These are phyloP conservation scores for Penicillium lividum DNA, from an alignment of 495 filamentous ascomycete genomes.

Conservation along the genomic window DNA sequence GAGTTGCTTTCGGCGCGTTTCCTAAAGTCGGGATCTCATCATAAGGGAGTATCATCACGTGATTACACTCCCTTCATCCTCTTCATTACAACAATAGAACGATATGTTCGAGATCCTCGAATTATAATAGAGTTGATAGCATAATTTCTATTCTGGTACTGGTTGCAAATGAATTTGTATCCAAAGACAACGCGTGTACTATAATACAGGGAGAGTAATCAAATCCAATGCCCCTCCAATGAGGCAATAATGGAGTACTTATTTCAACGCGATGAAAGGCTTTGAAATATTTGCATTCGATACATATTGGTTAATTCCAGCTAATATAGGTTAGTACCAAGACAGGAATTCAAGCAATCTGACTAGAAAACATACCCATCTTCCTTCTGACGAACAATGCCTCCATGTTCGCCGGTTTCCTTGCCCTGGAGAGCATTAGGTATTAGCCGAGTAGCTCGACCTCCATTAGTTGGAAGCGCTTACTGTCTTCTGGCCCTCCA, in stretches of 20 bases:
- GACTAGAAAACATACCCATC: slow-evolving; percentile 60
- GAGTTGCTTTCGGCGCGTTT: slow-evolving; percentile 2
- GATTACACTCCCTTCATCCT: background rate
- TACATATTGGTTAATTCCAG: slow-evolving; percentile 45
- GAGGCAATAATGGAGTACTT: slow-evolving; percentile 3
- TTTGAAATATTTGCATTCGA: slow-evolving; percentile 6
- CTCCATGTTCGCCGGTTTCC: slow-evolving; percentile 67
- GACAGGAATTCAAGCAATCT: background rate
- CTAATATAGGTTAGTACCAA: slow-evolving; percentile 27
- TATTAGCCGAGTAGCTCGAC: slow-evolving; percentile 1
- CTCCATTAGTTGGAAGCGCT: slow-evolving; percentile 13
- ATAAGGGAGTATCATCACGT: slow-evolving; percentile 16
- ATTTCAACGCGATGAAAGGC: slow-evolving; percentile 15
- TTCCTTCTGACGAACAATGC: slow-evolving; percentile 78
- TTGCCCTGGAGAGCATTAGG: slow-evolving; percentile 58
- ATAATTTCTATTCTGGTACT: slow-evolving; percentile 6
- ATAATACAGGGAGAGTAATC: slow-evolving; percentile 30
- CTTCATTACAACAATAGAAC: background rate
- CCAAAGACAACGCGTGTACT: slow-evolving; percentile 18
- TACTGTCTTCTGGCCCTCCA: slow-evolving; percentile 78
- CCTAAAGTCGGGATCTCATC: background rate
- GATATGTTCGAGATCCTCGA: background rate
- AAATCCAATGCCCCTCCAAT: background rate
- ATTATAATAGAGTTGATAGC: slow-evolving; percentile 3
- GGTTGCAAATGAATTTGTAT: slow-evolving; percentile 17